Conservation (phyloP, 768 basidiomycete genomes). For the Boletus reticulatus region DNA sequence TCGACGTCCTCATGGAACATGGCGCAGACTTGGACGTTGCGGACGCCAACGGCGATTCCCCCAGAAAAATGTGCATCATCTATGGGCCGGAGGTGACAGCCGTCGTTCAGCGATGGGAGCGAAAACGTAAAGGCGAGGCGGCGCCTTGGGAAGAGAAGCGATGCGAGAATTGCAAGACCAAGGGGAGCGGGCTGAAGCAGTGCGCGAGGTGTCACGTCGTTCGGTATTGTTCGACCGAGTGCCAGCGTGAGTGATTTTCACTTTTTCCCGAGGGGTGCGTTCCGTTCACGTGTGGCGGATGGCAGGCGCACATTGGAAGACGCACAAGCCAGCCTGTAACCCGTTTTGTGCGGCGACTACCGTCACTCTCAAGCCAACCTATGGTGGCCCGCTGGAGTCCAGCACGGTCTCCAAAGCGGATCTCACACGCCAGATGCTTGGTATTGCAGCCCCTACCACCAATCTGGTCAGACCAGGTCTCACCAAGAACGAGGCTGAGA, state of each 20-base stretch:
- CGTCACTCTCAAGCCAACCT: constrained; percentile 46
- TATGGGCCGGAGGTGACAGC: constrained; percentile 47
- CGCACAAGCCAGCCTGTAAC: constrained; percentile 46
- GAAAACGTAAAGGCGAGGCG: constrained; percentile 43
- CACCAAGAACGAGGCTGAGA: constrained; percentile 21
- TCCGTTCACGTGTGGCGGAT: neutral
- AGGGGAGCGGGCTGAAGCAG: constrained; percentile 35
- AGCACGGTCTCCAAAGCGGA: constrained; percentile 27
- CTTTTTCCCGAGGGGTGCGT: too few species aligned
- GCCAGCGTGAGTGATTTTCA: constrained; percentile 45
- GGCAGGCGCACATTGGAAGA: constrained; percentile 46
- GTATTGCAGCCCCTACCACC: constrained; percentile 25
- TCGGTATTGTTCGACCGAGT: constrained; percentile 52
- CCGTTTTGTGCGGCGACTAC: constrained; percentile 44
- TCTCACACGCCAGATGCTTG: constrained; percentile 29
- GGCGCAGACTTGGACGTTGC: constrained; percentile 43
- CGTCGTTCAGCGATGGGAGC: constrained; percentile 43
- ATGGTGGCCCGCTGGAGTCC: constrained; percentile 18
- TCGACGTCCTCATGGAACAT: constrained; percentile 49
- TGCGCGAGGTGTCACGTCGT: constrained; percentile 45
- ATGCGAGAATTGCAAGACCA: constrained; percentile 40
- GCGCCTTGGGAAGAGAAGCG: constrained; percentile 41
- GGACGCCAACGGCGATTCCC: constrained; percentile 39
- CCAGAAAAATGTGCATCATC: constrained; percentile 28
- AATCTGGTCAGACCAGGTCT: constrained; percentile 15